phyloP scores from a whole-genome alignment of 2,329 filamentous ascomycete species.

The Claviceps purpurea region DNA sequence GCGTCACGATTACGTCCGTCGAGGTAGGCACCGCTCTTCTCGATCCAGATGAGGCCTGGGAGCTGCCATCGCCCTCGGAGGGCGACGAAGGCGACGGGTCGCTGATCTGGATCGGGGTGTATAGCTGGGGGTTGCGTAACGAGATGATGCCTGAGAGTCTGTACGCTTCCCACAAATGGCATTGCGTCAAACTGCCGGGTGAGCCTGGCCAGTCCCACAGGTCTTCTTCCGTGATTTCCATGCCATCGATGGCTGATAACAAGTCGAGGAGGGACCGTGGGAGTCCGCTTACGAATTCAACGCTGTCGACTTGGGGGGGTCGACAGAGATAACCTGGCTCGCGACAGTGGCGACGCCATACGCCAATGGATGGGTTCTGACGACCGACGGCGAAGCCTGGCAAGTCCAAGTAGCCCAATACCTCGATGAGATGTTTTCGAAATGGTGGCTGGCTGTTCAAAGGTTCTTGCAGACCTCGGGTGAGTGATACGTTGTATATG shows the following conservation, averaged over 20 bases:
- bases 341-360: constrained; percentile 2
- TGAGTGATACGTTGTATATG: not conserved
- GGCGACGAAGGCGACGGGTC: not conserved
- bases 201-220: constrained; percentile 3
- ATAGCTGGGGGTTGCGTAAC: not conserved
- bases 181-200: not conserved
- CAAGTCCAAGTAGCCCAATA: not conserved
- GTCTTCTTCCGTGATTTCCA: constrained; percentile 1
- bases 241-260: not conserved
- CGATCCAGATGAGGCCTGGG: not conserved
- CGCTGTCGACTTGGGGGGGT: constrained; percentile 1
- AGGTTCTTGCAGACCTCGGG: not conserved
- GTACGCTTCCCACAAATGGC: constrained; percentile 2
- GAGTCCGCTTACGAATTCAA: constrained; percentile 1
- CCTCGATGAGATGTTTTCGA: not conserved
- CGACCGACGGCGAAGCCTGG: constrained; percentile 2
- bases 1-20: not conserved
- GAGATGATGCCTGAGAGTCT: not conserved
- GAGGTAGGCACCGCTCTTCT: not conserved
- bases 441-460: not conserved
- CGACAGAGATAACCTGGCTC: constrained; percentile 2
- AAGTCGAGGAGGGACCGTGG: constrained; percentile 1
- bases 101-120: not conserved
- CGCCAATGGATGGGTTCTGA: not conserved
- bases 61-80: not conserved